Conservation (phyloP, 441 rosid species). For the Daphne laureola region DNA sequence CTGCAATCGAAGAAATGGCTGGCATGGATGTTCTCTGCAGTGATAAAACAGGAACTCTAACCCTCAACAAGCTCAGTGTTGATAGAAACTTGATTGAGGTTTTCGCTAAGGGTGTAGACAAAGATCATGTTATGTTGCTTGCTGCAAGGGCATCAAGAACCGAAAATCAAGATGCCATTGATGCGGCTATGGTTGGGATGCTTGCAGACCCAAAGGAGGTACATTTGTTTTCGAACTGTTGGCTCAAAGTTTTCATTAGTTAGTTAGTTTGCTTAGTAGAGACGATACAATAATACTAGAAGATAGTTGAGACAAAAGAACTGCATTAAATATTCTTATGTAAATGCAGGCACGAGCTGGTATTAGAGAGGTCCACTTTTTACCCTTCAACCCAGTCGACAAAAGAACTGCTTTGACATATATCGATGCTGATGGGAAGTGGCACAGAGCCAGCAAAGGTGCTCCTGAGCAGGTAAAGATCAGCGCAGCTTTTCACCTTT, state of each 20-base stretch:
- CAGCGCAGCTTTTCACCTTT: not conserved
- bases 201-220: slow-evolving; percentile 75
- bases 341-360: slow-evolving; percentile 75
- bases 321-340: not conserved
- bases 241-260: not conserved
- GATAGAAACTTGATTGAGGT: slow-evolving; percentile 77
- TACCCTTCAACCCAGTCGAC: slow-evolving; percentile 91
- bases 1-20: slow-evolving; percentile 95
- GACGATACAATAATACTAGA: not conserved
- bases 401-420: slow-evolving; percentile 92
- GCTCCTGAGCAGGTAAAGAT: slow-evolving; percentile 86
- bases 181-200: slow-evolving; percentile 71
- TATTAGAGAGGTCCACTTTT: slow-evolving; percentile 81
- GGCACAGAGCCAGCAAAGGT: slow-evolving; percentile 95
- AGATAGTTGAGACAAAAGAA: not conserved
- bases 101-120: slow-evolving; percentile 53
- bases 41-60: slow-evolving; percentile 87
- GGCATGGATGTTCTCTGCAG: slow-evolving; percentile 99
- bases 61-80: slow-evolving; percentile 83
- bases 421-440: slow-evolving; percentile 55
- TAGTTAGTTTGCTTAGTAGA: not conserved
- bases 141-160: slow-evolving; percentile 71
- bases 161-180: slow-evolving; percentile 74
- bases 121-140: slow-evolving; percentile 50
- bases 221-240: not conserved